These are phyloP conservation scores for Solanum sparsipilum DNA, from an alignment of 257 asterid species.

Conservation along the genomic window DNA sequence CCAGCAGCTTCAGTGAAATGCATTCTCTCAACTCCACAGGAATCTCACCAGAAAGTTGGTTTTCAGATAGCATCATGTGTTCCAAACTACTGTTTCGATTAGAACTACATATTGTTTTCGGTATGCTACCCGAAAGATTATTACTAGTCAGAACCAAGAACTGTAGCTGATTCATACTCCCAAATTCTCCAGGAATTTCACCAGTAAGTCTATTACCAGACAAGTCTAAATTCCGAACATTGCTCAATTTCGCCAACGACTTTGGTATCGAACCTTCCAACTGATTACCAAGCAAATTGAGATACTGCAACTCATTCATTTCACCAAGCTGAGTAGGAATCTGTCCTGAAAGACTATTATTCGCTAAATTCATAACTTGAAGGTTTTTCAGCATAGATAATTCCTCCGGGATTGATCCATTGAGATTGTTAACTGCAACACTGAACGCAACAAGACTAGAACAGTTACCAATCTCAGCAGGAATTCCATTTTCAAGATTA, in stretches of 20 bases:
- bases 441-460: constrained; percentile 47
- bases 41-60: constrained; percentile 48
- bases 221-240: constrained; percentile 49
- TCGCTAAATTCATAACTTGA: constrained; percentile 50
- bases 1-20: constrained; percentile 49
- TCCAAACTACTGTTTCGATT: constrained; percentile 49
- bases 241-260: constrained; percentile 27
- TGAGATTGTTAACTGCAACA: constrained; percentile 49
- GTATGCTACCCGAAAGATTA: constrained; percentile 55
- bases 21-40: constrained; percentile 51
- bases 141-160: constrained; percentile 59
- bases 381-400: constrained; percentile 34
- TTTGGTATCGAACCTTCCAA: constrained; percentile 62
- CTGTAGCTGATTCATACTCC: constrained; percentile 32
- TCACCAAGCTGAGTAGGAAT: constrained; percentile 46
- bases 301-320: constrained; percentile 32
- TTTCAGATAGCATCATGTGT: constrained; percentile 50
- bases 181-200: constrained; percentile 54
- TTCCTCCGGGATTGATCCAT: constrained; percentile 56
- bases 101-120: constrained; percentile 36
- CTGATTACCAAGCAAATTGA: constrained; percentile 62
- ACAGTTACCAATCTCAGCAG: constrained; percentile 48
- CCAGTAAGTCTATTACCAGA: constrained; percentile 62
- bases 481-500: constrained; percentile 52
- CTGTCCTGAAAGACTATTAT: constrained; percentile 57